Percentiles rank a stretch among this genome's conserved stretches.
Evolutionary conservation across 2,329 filamentous ascomycete species (phyloP).

Genomic region (Xylariomycetidae sp.): DNA sequence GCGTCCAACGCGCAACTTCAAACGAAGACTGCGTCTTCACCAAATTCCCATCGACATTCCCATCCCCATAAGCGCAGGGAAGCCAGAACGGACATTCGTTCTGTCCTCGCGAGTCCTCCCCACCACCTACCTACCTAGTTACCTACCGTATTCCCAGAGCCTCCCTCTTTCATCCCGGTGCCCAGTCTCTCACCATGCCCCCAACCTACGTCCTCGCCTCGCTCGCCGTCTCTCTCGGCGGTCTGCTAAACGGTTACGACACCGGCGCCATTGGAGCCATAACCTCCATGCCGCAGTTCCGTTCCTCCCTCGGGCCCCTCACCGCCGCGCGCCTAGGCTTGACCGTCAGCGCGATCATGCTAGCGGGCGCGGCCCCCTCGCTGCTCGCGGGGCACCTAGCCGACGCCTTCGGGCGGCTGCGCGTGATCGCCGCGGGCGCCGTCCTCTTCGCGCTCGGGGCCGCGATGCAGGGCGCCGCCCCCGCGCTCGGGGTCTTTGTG

Average conservation of each 20-base stretch:
- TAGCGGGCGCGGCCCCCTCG: constrained; percentile 51
- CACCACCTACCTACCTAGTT: too few relatives aligned
- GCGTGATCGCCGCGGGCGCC: constrained; percentile 40
- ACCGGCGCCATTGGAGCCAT: constrained; percentile 31
- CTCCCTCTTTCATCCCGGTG: too few relatives aligned
- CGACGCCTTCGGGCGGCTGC: constrained; percentile 43
- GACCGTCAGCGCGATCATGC: constrained; percentile 52
- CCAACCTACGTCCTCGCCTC: constrained; percentile 29
- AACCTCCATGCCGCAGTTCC: constrained; percentile 28
- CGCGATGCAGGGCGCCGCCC: constrained; percentile 43
- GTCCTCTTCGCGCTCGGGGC: constrained; percentile 47
- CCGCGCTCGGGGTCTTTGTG: constrained; percentile 45
- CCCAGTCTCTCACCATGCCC: too few relatives aligned
- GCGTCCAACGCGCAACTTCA: too few relatives aligned
- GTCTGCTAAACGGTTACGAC: constrained; percentile 31
- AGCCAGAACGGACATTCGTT: too few relatives aligned
- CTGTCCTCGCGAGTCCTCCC: too few relatives aligned
- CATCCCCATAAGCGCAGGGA: too few relatives aligned
- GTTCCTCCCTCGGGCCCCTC: constrained; percentile 35
- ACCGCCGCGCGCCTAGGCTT: constrained; percentile 49
- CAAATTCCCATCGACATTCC: too few relatives aligned
- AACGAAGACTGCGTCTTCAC: too few relatives aligned
- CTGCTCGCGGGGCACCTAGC: constrained; percentile 51
- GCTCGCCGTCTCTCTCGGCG: constrained; percentile 25
- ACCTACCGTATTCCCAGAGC: too few relatives aligned